Conservation (phyloP, 73 alveolate species). For the Paramecium biaurelia region DNA sequence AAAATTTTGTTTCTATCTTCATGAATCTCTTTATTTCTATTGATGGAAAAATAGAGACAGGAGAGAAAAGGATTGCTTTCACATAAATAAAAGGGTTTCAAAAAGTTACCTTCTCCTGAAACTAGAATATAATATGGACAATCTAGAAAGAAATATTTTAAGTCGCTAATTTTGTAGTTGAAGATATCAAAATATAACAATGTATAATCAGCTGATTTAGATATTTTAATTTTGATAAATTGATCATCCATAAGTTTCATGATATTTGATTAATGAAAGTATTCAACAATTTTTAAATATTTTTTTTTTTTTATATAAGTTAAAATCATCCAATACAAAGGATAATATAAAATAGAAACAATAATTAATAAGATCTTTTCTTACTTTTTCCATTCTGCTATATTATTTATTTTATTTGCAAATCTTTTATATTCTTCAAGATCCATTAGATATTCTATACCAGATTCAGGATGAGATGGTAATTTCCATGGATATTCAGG, state of each 20-base stretch:
- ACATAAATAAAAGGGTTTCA: conserved; percentile 49
- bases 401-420: conserved; percentile 18
- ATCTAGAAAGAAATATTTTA: conserved; percentile 35
- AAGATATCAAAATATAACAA: conserved; percentile 43
- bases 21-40: conserved; percentile 55
- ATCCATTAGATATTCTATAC: conserved; percentile 48
- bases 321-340: conserved; percentile 48
- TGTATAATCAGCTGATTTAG: conserved; percentile 57
- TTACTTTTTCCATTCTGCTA: conserved; percentile 44
- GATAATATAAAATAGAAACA: conserved; percentile 20
- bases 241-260: conserved; percentile 41
- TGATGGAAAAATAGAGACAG: conserved; percentile 55
- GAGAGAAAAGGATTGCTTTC: conserved; percentile 62
- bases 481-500: conserved; percentile 36
- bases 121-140: conserved; percentile 47
- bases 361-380: not conserved
- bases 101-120: conserved; percentile 59
- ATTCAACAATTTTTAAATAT: not conserved
- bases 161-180: conserved; percentile 41
- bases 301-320: conserved; percentile 15
- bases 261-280: not conserved
- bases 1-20: conserved; percentile 51
- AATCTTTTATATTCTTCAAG: conserved; percentile 45
- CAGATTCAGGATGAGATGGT: conserved; percentile 47
- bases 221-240: conserved; percentile 37